Percentiles rank a stretch among this genome's conserved stretches.
Evolutionary conservation across 306 rosid species (phyloP).

Genomic region (Gastrolobium villosum): DNA sequence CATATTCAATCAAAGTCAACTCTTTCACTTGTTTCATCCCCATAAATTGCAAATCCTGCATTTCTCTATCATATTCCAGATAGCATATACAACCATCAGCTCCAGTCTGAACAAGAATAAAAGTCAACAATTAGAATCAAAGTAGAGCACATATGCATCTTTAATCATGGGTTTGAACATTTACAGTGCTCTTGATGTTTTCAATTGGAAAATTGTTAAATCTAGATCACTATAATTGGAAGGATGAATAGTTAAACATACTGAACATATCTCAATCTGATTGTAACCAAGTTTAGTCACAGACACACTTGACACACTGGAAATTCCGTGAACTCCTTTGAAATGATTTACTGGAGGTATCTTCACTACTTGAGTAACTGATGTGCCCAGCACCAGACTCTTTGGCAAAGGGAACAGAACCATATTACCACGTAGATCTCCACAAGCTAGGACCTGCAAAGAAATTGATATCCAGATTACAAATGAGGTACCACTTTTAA

Average conservation of each 20-base stretch:
- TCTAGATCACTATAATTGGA: conserved; percentile 19
- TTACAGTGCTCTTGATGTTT: conserved; percentile 29
- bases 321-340: conserved; percentile 97
- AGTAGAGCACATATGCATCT: conserved; percentile 19
- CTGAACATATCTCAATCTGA: conserved; percentile 82
- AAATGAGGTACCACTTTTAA: conserved; percentile 36
- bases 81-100: conserved; percentile 96
- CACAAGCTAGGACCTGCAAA: conserved; percentile 86
- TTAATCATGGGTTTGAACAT: conserved; percentile 13
- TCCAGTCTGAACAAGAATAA: conserved; percentile 78
- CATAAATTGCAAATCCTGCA: conserved; percentile 73
- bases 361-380: conserved; percentile 56
- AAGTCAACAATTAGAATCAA: conserved; percentile 38
- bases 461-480: conserved; percentile 24
- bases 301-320: conserved; percentile 81
- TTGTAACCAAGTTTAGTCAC: conserved; percentile 53
- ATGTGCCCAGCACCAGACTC: conserved; percentile 52
- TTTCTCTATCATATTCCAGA: conserved; percentile 77
- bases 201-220: neutral
- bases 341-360: conserved; percentile 68
- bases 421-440: conserved; percentile 95
- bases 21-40: conserved; percentile 98
- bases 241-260: conserved; percentile 52
- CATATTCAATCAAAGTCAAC: conserved; percentile 77
- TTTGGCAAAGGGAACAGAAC: conserved; percentile 76